phyloP scores from a whole-genome alignment of 2,329 filamentous ascomycete species.

The Ophiocordyceps polyrhachis-furcata region DNA sequence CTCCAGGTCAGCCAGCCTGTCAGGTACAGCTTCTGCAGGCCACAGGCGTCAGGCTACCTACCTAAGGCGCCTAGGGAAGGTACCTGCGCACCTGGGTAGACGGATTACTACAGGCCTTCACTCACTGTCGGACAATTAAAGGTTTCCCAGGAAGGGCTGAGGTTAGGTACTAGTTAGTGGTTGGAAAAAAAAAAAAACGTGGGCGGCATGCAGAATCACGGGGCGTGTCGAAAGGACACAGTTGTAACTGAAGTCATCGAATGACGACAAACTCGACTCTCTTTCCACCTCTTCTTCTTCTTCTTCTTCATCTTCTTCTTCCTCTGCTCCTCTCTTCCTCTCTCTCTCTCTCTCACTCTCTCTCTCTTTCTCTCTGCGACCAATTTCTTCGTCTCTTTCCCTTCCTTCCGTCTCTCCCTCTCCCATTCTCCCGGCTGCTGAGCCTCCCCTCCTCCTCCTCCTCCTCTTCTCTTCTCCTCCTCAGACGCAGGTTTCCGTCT shows the following conservation, averaged over 20 bases:
- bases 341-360: not conserved
- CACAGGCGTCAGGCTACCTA: no score
- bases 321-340: not conserved
- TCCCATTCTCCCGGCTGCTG: not conserved
- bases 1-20: no score
- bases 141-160: no score
- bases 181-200: not conserved
- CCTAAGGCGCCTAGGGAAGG: no score
- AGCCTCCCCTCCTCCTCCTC: not conserved
- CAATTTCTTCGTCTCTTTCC: not conserved
- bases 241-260: constrained; percentile 8
- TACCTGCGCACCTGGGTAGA: no score
- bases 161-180: no score
- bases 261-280: not conserved
- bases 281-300: not conserved
- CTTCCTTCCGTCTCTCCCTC: not conserved
- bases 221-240: constrained; percentile 19
- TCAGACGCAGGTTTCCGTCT: not conserved
- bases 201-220: constrained; percentile 9
- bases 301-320: not conserved
- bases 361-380: not conserved
- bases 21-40: no score
- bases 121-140: no score
- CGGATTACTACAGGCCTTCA: no score
- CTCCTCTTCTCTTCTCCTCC: not conserved